A percentile compares a stretch with the other conserved stretches of the same genome.
phyloP scores from a whole-genome alignment of 2,329 filamentous ascomycete species.

The Trichoderma koningiopsis region DNA sequence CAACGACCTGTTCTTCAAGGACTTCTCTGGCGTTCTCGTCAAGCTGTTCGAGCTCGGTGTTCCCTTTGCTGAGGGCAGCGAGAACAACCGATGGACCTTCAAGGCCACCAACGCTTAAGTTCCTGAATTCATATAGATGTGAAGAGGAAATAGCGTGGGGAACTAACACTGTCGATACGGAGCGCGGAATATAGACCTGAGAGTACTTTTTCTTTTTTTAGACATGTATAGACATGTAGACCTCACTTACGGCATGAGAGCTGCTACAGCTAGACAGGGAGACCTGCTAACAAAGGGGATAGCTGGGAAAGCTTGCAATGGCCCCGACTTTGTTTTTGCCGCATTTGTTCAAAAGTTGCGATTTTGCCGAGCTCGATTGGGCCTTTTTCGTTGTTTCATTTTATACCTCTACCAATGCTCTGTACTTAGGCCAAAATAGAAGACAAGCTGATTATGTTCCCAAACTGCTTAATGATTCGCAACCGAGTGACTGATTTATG shows the following conservation, averaged over 20 bases:
- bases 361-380: neutral
- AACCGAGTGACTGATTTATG: neutral
- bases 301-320: neutral
- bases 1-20: slow-evolving; percentile 88
- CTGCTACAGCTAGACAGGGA: neutral
- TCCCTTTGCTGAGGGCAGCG: slow-evolving; percentile 70
- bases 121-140: neutral
- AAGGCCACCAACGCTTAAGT: slow-evolving; percentile 52
- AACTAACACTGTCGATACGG: slow-evolving; percentile 24
- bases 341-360: neutral
- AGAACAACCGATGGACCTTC: slow-evolving; percentile 62
- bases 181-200: slow-evolving; percentile 4
- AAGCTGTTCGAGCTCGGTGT: slow-evolving; percentile 95
- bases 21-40: slow-evolving; percentile 76
- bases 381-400: neutral
- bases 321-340: neutral
- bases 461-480: neutral
- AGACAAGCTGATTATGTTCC: neutral
- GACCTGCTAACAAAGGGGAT: neutral
- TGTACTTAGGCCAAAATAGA: neutral
- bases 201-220: neutral
- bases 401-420: neutral
- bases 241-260: neutral
- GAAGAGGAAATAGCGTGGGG: neutral
- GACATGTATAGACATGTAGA: slow-evolving; percentile 13